Evolutionary conservation across 2,329 filamentous ascomycete species (phyloP), one percentile per base, ranked within the genome.

Genomic region (Fusarium newnesense): DNA sequence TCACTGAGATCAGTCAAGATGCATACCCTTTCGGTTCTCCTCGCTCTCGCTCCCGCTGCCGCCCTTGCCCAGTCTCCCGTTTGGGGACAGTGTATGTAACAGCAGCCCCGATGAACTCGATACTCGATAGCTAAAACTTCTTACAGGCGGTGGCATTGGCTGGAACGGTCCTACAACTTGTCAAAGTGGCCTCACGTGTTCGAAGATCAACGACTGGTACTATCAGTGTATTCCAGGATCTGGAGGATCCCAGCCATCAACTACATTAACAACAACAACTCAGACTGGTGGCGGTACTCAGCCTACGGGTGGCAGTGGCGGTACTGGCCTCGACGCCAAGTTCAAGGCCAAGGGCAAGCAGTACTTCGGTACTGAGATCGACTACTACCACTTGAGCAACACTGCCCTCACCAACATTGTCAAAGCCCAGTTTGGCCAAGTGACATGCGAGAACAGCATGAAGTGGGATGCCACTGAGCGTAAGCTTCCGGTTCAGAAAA

Each of bases 371-470:
- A 87, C 86, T 19, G 85, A 83, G 61, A 84, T 87, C 4, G 90
- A 93, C 76, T 83, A 87, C 76, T 83, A 82, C 69, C 85, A 83
- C 16, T 85, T 93, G 8, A 83, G 78, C 39, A 78, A 82, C 15
- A 72, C 88, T 86, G 66, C 85, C 46, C 46, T 69, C 9, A 59
- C 85, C n/a, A 84, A 85, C 65, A 53, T 77, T 16, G 85, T 91
- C 76, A 88, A 93, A 79, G 85, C 86, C 70, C 83, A 91, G 21
- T 93, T 92, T 70, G 90, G 90, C 26, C 87, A 90, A 79, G 83
- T 93, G 28, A 92, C 91, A 0, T 87, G 88, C 4, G 91, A 93
- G 84, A 93, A 93, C 84, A 89, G 85, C 78, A 91, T 92, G 87
- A 93, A 93, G 82, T 93, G 90, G 90, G 89, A 92, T 74, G 82